Evolutionary conservation across 2,329 filamentous ascomycete genomes (phyloP), one percentile per base, ranked within the genome.

Genomic region (Pseudogymnoascus sp.): DNA sequence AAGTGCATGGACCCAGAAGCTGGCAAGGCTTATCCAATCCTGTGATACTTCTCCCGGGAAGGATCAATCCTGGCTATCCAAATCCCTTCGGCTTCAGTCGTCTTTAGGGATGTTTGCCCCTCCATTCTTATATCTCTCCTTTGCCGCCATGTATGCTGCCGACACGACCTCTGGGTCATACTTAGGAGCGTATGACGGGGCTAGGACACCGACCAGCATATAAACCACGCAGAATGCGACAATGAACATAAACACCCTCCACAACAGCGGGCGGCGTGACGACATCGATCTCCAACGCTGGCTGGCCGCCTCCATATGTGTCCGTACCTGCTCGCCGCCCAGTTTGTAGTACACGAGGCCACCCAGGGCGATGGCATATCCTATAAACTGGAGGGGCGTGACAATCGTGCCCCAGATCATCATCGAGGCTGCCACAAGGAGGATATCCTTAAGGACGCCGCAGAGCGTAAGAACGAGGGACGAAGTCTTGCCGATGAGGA

Each of bases 261-360:
- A 89, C 70, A 89, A 80, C 55, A 86, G 83, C 10, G 92, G 92
- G 72, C 87, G 88, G 67, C 81, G 48, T 82, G 69, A 85, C 85
- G 63, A 92, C 92, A 69, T 94, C 92, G 71, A 96, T 92, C 60
- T 88, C 87, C 92, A 92, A 96, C 64, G 87, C 83, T 73, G 91
- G 88, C 72, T 82, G 81, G 61, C 82, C 87, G 69, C 92, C 87
- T 65, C 81, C 80, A 64, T 88, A 77, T 74, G 93, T 91, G 72
- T 88, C 88, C 81, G 88, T 92, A 96, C 78, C 74, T 91, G 88
- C 64, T 96, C 91, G 63, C 82, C 84, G 62, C 90, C 89, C 64
- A 93, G 86, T 82, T 92, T 92, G 82, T 92, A 93, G 82, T 90
- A 92, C 67, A 91, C 76, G 77, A 94, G 89, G 71, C 89, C 90